Percentiles rank a stretch among this genome's conserved stretches.
These are phyloP conservation scores for Ganoderma meredithae DNA, from an alignment of 1,284 basidiomycete species.

Conservation along the genomic window DNA sequence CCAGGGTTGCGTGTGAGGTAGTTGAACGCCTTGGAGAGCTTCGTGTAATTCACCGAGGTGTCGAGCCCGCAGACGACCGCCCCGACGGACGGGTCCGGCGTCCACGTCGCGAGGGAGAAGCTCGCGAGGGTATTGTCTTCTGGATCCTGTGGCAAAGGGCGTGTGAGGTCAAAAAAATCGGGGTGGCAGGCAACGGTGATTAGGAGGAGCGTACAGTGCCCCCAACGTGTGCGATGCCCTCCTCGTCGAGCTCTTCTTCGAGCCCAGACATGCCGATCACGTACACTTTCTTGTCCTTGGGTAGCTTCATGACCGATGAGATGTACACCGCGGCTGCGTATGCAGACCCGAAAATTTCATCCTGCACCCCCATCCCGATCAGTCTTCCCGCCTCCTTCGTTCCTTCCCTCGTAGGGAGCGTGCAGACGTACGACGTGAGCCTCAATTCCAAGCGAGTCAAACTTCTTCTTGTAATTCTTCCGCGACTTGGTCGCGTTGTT, in stretches of 20 bases:
- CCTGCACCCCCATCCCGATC: slow-evolving; percentile 51
- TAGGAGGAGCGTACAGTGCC: slow-evolving; percentile 76
- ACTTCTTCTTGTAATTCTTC: slow-evolving; percentile 87
- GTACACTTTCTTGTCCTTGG: slow-evolving; percentile 93
- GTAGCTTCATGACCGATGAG: slow-evolving; percentile 88
- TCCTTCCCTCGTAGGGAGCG: background rate
- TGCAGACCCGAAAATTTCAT: slow-evolving; percentile 96
- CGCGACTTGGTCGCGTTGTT: slow-evolving; percentile 98
- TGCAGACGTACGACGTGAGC: slow-evolving; percentile 75
- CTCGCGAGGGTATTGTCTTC: slow-evolving; percentile 80
- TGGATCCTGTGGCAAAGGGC: slow-evolving; percentile 67
- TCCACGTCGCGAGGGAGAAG: slow-evolving; percentile 75
- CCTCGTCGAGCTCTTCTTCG: slow-evolving; percentile 90
- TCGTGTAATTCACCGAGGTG: slow-evolving; percentile 86
- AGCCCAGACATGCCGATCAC: slow-evolving; percentile 94
- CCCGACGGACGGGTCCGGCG: slow-evolving; percentile 80
- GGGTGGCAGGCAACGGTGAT: background rate
- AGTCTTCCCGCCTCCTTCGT: background rate
- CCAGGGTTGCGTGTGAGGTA: slow-evolving; percentile 84
- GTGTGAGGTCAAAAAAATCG: background rate
- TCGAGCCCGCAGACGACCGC: slow-evolving; percentile 94
- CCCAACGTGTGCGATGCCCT: slow-evolving; percentile 83
- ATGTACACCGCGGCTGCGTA: slow-evolving; percentile 95
- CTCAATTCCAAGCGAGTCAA: slow-evolving; percentile 89
- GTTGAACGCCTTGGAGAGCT: slow-evolving; percentile 92